A percentile compares a stretch with the other conserved stretches of the same genome.
Conservation (phyloP, 2,329 filamentous ascomycete genomes). For the Aspergillus ochraceoroseus region DNA sequence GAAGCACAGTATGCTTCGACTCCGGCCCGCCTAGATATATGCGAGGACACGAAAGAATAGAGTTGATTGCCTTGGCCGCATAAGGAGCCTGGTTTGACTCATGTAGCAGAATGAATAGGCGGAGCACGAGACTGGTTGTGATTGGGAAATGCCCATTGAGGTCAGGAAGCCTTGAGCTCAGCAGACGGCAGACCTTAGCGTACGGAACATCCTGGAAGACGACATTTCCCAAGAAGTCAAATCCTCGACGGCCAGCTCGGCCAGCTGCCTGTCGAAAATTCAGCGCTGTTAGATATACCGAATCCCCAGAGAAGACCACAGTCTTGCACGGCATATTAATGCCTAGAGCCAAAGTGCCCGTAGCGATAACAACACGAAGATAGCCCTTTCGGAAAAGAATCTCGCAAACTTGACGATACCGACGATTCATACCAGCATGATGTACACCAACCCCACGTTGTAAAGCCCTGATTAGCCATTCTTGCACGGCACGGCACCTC, state of each 20-base stretch:
- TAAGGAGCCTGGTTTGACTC: constrained; percentile 61
- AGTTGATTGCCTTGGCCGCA: constrained; percentile 58
- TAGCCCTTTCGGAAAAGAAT: constrained; percentile 41
- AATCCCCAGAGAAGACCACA: constrained; percentile 70
- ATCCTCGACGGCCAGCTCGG: constrained; percentile 72
- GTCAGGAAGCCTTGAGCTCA: constrained; percentile 68
- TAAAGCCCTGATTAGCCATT: constrained; percentile 55
- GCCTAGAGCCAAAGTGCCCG: constrained; percentile 69
- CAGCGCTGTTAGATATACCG: constrained; percentile 65
- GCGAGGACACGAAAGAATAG: constrained; percentile 64
- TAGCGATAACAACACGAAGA: constrained; percentile 66
- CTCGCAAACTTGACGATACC: constrained; percentile 61
- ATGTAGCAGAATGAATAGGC: constrained; percentile 62
- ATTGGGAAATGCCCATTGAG: constrained; percentile 74
- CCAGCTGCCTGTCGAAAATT: constrained; percentile 74
- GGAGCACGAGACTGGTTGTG: constrained; percentile 66
- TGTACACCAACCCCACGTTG: constrained; percentile 68
- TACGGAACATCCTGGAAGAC: constrained; percentile 65
- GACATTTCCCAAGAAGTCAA: constrained; percentile 74
- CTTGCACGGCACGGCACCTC: constrained; percentile 45
- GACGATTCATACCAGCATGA: constrained; percentile 73
- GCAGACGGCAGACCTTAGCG: constrained; percentile 61
- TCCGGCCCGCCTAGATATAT: constrained; percentile 66
- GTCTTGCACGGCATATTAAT: constrained; percentile 84
- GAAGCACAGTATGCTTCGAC: constrained; percentile 63